These are phyloP conservation scores for Gossypium gossypioides DNA, from an alignment of 441 rosid genomes.

Conservation along the genomic window DNA sequence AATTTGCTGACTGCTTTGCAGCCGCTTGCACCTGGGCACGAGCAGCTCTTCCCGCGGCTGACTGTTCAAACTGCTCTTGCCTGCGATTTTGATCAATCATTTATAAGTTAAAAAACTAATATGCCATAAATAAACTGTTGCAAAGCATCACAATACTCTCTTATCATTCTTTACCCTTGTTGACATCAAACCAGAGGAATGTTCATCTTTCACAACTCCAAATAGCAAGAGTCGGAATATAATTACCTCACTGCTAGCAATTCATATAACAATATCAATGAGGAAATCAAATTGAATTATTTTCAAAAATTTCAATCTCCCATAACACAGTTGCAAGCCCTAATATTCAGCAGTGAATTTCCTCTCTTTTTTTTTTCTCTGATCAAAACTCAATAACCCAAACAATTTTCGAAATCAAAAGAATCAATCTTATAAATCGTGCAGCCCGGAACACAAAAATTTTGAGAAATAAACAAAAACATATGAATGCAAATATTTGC, in stretches of 20 bases:
- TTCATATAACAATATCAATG: neutral
- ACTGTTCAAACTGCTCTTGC: conserved; percentile 76
- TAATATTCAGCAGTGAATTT: neutral
- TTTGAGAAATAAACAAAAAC: neutral
- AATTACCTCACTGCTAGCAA: neutral
- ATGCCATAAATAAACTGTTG: neutral
- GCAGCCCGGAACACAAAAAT: neutral
- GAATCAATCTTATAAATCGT: neutral
- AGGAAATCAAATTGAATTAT: neutral
- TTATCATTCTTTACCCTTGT: neutral
- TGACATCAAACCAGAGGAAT: neutral
- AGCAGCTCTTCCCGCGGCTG: conserved; percentile 91
- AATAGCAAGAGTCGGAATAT: neutral
- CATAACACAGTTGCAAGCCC: neutral
- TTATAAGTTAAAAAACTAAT: neutral
- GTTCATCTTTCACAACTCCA: neutral
- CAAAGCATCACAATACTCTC: neutral
- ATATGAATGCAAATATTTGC: neutral
- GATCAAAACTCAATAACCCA: neutral
- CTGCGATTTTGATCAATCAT: conserved; percentile 31
- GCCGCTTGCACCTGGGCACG: conserved; percentile 60
- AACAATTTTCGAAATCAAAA: neutral
- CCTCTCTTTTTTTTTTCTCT: neutral
- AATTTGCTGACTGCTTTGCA: conserved; percentile 66
- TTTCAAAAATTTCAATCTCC: neutral